Evolutionary conservation across 768 basidiomycete species (phyloP).

Genomic region (Macrocybe gigantea): DNA sequence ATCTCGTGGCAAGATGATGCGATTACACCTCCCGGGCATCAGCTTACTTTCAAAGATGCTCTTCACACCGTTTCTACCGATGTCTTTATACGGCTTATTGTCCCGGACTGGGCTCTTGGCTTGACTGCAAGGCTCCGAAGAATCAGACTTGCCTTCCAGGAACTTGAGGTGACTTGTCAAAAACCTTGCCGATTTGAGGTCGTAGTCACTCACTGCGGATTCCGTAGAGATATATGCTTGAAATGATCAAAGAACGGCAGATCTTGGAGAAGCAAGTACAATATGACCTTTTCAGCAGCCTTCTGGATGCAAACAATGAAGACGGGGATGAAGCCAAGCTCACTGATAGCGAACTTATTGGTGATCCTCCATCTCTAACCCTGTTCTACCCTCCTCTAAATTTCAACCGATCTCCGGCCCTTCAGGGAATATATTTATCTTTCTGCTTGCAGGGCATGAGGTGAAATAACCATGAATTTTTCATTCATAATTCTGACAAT

Average conservation of each 20-base stretch:
- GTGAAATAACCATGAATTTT: slow-evolving; percentile 16
- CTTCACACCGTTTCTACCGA: slow-evolving; percentile 36
- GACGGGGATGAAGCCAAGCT: slow-evolving; percentile 27
- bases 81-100: slow-evolving; percentile 27
- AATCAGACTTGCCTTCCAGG: slow-evolving; percentile 31
- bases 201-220: too few species aligned
- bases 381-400: not conserved
- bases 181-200: not conserved
- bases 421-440: slow-evolving; percentile 41
- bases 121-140: slow-evolving; percentile 25
- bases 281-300: slow-evolving; percentile 47
- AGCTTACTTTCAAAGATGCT: slow-evolving; percentile 43
- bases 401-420: not conserved
- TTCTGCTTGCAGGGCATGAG: slow-evolving; percentile 59
- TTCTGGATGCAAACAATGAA: slow-evolving; percentile 44
- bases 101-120: slow-evolving; percentile 34
- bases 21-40: slow-evolving; percentile 34
- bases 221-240: slow-evolving; percentile 36
- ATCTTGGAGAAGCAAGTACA: slow-evolving; percentile 27
- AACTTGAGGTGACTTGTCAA: slow-evolving; percentile 30
- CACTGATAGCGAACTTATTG: slow-evolving; percentile 37
- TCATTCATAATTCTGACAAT: not conserved
- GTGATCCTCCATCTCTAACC: slow-evolving; percentile 10
- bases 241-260: slow-evolving; percentile 46
- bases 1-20: slow-evolving; percentile 42